Evolutionary conservation across 805 yeast genomes (phyloP).

Genomic region (Pichia scutulata): DNA sequence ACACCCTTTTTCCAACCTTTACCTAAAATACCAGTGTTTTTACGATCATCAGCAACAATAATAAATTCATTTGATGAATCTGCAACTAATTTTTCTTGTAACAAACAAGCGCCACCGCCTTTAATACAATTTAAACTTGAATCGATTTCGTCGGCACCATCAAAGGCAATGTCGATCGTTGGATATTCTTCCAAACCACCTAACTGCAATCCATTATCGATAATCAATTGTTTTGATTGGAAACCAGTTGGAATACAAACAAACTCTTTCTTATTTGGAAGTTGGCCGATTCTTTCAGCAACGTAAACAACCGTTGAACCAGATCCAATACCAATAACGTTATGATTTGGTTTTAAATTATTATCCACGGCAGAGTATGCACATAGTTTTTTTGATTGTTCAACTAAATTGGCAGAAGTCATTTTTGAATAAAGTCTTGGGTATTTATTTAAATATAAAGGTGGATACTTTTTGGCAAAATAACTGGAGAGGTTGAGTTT

Average conservation of each 20-base stretch:
- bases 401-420: conserved; percentile 35
- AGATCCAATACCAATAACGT: conserved; percentile 87
- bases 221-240: conserved; percentile 81
- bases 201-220: conserved; percentile 68
- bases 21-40: conserved; percentile 69
- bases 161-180: conserved; percentile 84
- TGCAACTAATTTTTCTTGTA: conserved; percentile 94
- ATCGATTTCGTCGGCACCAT: conserved; percentile 98
- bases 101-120: conserved; percentile 98
- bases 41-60: conserved; percentile 88
- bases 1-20: conserved; percentile 81
- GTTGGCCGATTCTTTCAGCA: conserved; percentile 86
- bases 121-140: conserved; percentile 73
- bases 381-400: conserved; percentile 80
- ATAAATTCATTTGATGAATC: conserved; percentile 67
- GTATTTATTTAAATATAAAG: neutral
- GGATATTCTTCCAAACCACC: conserved; percentile 83
- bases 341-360: conserved; percentile 59
- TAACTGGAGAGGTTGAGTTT: neutral
- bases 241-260: conserved; percentile 94
- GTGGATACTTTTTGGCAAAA: neutral
- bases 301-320: conserved; percentile 97
- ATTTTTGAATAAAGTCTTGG: conserved; percentile 1
- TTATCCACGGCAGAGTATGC: conserved; percentile 92
- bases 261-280: conserved; percentile 42